Evolutionary conservation across 441 rosid genomes (phyloP).

Genomic region (Viola pubescens): DNA sequence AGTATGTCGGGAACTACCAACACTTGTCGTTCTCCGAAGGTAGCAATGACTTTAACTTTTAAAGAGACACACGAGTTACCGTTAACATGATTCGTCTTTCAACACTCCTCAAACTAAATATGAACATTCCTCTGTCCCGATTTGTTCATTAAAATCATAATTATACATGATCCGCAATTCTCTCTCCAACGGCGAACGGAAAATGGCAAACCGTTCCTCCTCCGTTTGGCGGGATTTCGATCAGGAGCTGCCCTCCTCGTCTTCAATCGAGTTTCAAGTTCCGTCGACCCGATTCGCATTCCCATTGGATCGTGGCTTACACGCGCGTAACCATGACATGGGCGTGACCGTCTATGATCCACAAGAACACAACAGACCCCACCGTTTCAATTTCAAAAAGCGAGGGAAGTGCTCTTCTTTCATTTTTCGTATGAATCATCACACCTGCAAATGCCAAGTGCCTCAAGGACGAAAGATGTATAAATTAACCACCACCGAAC

Average conservation of each 20-base stretch:
- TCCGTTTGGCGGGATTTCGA: background rate
- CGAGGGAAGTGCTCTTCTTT: conserved; percentile 2
- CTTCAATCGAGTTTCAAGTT: background rate
- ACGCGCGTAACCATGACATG: conserved; percentile 9
- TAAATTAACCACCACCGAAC: background rate
- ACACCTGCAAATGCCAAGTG: background rate
- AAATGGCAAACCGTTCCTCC: background rate
- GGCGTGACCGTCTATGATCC: conserved; percentile 28
- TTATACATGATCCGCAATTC: background rate
- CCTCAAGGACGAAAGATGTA: background rate
- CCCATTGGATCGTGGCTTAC: conserved; percentile 13
- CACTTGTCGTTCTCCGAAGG: too few relatives aligned
- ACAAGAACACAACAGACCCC: conserved; percentile 14
- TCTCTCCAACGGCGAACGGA: background rate
- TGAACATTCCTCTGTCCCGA: too few relatives aligned
- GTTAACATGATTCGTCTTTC: too few relatives aligned
- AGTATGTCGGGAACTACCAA: too few relatives aligned
- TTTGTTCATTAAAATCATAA: too few relatives aligned
- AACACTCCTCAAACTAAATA: too few relatives aligned
- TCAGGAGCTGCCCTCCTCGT: background rate
- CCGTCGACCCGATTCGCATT: background rate
- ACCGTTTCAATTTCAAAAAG: conserved; percentile 17
- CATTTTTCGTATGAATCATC: background rate
- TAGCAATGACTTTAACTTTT: too few relatives aligned
- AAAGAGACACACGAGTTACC: too few relatives aligned